These are phyloP conservation scores for Naematelia encephala DNA, from an alignment of 768 basidiomycete species.

Conservation along the genomic window DNA sequence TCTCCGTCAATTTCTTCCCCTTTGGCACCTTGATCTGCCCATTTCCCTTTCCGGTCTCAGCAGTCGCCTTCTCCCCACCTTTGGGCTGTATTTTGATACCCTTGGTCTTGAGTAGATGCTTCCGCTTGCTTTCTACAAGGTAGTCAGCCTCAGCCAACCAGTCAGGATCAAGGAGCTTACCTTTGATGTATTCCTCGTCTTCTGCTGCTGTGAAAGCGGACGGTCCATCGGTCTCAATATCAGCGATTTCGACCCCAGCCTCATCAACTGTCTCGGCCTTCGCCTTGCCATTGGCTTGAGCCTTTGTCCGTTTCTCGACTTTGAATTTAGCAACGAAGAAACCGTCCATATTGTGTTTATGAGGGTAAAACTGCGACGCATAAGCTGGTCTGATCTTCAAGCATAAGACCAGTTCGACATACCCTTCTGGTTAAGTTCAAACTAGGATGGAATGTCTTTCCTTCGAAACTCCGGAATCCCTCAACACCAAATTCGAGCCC, in stretches of 20 bases:
- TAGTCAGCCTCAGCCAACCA: slow-evolving; percentile 57
- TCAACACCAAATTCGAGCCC: slow-evolving; percentile 89
- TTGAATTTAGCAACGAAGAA: slow-evolving; percentile 99
- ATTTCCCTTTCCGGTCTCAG: background rate
- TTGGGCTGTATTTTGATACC: slow-evolving; percentile 51
- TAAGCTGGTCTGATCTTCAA: slow-evolving; percentile 17
- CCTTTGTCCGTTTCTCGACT: slow-evolving; percentile 75
- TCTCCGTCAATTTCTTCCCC: background rate
- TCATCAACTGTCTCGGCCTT: slow-evolving; percentile 48
- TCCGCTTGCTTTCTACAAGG: slow-evolving; percentile 56
- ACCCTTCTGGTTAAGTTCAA: slow-evolving; percentile 72
- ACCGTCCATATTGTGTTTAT: slow-evolving; percentile 99
- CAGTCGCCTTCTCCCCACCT: slow-evolving; percentile 23
- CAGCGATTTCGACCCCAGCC: slow-evolving; percentile 40
- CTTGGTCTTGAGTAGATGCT: slow-evolving; percentile 53
- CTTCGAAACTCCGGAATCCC: slow-evolving; percentile 84
- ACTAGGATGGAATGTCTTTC: slow-evolving; percentile 79
- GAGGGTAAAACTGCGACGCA: slow-evolving; percentile 56
- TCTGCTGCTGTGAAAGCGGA: slow-evolving; percentile 69
- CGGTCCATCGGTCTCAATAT: slow-evolving; percentile 27
- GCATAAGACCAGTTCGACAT: slow-evolving; percentile 13
- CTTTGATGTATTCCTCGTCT: slow-evolving; percentile 72
- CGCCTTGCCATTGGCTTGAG: slow-evolving; percentile 28
- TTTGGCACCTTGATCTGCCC: background rate
- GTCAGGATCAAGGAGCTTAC: slow-evolving; percentile 54